phyloP scores from a whole-genome alignment of 139 green algal species.

The Chlorella sp. region DNA sequence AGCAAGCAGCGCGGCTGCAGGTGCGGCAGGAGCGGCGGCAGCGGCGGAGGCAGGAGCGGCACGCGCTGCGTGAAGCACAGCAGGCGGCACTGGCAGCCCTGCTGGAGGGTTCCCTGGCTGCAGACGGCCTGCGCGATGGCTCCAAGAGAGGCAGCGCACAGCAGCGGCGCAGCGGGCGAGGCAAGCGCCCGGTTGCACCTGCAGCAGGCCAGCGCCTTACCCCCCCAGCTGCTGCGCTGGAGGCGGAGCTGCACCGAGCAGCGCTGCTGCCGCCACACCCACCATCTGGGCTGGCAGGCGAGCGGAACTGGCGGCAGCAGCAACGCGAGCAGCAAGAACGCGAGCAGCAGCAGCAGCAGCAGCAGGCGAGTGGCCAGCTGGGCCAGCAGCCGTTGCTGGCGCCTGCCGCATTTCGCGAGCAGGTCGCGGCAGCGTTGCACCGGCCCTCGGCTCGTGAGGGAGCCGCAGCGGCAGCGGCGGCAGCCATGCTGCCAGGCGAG shows the following conservation, averaged over 20 bases:
- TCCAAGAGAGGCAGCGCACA: neutral
- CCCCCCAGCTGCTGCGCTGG: neutral
- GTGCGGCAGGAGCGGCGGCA: neutral
- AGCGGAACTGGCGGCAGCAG: neutral
- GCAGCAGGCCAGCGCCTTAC: neutral
- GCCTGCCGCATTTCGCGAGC: neutral
- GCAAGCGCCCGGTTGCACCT: neutral
- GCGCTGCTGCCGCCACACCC: constrained; percentile 16
- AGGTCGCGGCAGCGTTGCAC: neutral
- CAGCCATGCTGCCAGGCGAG: neutral
- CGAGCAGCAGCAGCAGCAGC: constrained; percentile 15
- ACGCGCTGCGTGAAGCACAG: neutral
- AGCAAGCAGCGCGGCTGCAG: neutral
- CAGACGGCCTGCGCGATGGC: neutral
- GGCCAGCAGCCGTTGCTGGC: neutral
- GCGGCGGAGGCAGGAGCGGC: neutral
- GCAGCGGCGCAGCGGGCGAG: neutral
- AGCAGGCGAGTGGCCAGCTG: too few species aligned
- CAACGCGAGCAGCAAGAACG: too few species aligned
- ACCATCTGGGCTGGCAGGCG: neutral
- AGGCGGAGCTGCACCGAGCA: constrained; percentile 1
- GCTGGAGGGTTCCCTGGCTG: too few species aligned
- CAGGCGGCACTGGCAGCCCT: too few species aligned
- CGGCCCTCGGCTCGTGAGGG: neutral
- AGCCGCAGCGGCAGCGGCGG: neutral